Evolutionary conservation across 139 green algal species (phyloP), one percentile per base, ranked within the genome.

Genomic region (Closterium sp.): DNA sequence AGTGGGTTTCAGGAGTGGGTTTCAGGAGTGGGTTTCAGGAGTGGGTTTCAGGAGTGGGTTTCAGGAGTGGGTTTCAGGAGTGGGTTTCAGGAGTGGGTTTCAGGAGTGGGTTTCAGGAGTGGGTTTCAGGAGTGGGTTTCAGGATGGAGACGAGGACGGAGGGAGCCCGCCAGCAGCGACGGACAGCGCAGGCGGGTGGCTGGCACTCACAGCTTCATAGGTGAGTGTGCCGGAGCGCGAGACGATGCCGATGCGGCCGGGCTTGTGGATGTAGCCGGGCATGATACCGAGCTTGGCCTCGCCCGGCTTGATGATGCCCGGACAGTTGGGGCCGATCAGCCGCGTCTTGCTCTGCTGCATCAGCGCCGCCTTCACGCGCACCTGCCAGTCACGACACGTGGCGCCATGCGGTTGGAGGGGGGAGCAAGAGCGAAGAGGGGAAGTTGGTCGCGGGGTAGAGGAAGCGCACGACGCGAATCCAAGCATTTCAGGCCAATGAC

Each of bases 221-320:
- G 98, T 99, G 17, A 99, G 95, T 0, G 98, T 99, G 24, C 98
- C 98, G 13, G 97, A 99, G 22, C 98, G 96, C 0, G 98, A 99
- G 31, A 99, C 98, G 28, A 99, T 97, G 91, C 98, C 98, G 45
- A 99, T 98, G 89, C 92, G 86, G 6, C 95, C 95, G 6, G 96
- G 96, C 42, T 95, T 97, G 95, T 99, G 98, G 94, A 99, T 99
- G 96, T 99, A 99, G n/a, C 98, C 98, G 79, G 97, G 97, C 97
- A 99, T 99, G 96, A 99, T 99, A 42, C 98, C 98, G 70, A 99
- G 99, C 95, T 99, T 99, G 96, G 98, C 99, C 93, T 99, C 98
- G 4, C 97, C 98, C 29, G 98, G 98, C 96, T 96, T 96, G 89
- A 96, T 96, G 91, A 97, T 97, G 30, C 98, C 98, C 0, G 98